Percentiles rank a stretch among this genome's conserved stretches.
Conservation (phyloP, 345 rosid genomes). For the Brassica rapa region DNA sequence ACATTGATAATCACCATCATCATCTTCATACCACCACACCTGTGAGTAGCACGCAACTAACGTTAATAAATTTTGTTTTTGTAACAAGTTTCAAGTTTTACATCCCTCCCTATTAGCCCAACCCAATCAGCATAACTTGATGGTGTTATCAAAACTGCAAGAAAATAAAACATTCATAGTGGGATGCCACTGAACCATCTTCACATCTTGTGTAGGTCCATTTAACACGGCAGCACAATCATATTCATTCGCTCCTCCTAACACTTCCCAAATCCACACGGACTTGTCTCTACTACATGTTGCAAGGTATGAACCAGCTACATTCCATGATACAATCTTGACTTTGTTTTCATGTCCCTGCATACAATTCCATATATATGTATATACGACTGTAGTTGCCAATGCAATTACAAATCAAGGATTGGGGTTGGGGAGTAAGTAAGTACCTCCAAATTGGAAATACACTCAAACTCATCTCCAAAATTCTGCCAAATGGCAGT, state of each 20-base stretch:
- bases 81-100: background rate
- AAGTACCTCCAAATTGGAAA: conserved; percentile 76
- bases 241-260: conserved; percentile 70
- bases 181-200: conserved; percentile 97
- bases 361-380: background rate
- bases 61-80: background rate
- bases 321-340: conserved; percentile 87
- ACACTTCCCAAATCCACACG: conserved; percentile 95
- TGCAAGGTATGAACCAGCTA: conserved; percentile 73
- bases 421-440: background rate
- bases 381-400: background rate
- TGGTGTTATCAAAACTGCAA: conserved; percentile 86
- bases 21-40: conserved; percentile 98
- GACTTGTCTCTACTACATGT: conserved; percentile 92
- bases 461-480: conserved; percentile 84
- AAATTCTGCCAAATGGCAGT: conserved; percentile 79
- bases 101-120: background rate
- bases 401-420: background rate
- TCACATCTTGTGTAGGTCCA: conserved; percentile 95
- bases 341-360: conserved; percentile 98
- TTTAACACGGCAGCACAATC: conserved; percentile 81
- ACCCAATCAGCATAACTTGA: conserved; percentile 56
- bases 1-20: conserved; percentile 77
- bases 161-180: conserved; percentile 83
- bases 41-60: conserved; percentile 34